Percentiles rank a stretch among this genome's conserved stretches.
Conservation (phyloP, 2,329 filamentous ascomycete genomes). For the Neofusicoccum kwambonambiense region DNA sequence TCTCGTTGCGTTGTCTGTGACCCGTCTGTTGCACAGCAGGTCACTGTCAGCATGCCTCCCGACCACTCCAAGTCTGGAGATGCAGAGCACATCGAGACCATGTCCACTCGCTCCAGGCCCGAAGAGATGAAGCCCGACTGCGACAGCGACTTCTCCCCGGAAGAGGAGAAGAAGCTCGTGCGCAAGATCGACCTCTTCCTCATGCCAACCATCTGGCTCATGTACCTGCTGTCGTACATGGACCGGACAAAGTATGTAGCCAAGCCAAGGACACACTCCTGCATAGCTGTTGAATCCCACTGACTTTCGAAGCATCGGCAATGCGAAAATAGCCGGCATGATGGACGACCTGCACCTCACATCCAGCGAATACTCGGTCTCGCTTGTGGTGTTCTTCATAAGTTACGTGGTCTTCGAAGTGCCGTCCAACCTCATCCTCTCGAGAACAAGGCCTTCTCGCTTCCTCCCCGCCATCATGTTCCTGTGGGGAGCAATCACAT, state of each 20-base stretch:
- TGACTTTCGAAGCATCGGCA: slow-evolving; percentile 42
- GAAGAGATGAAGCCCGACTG: not conserved
- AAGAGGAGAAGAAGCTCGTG: slow-evolving; percentile 46
- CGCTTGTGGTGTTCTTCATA: slow-evolving; percentile 56
- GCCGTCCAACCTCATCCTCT: slow-evolving; percentile 55
- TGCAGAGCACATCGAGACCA: not conserved
- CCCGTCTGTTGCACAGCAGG: no score
- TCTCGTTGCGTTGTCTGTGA: no score
- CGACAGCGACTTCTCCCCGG: not conserved
- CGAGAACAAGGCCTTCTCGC: slow-evolving; percentile 49
- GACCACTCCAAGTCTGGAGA: not conserved
- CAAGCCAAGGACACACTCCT: not conserved
- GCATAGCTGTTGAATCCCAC: not conserved
- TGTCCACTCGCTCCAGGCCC: not conserved
- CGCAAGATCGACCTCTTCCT: slow-evolving; percentile 47
- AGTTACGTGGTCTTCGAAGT: slow-evolving; percentile 55
- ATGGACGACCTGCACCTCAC: slow-evolving; percentile 45
- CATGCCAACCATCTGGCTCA: slow-evolving; percentile 50
- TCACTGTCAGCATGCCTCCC: not conserved
- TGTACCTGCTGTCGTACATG: slow-evolving; percentile 52
- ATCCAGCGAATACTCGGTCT: slow-evolving; percentile 52
- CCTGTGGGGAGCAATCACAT: slow-evolving; percentile 52
- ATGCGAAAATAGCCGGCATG: slow-evolving; percentile 55
- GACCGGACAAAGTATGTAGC: slow-evolving; percentile 38
- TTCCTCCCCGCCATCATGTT: slow-evolving; percentile 54